Evolutionary conservation across 768 basidiomycete species (phyloP).

Genomic region (Xerocomellus amylosporus): DNA sequence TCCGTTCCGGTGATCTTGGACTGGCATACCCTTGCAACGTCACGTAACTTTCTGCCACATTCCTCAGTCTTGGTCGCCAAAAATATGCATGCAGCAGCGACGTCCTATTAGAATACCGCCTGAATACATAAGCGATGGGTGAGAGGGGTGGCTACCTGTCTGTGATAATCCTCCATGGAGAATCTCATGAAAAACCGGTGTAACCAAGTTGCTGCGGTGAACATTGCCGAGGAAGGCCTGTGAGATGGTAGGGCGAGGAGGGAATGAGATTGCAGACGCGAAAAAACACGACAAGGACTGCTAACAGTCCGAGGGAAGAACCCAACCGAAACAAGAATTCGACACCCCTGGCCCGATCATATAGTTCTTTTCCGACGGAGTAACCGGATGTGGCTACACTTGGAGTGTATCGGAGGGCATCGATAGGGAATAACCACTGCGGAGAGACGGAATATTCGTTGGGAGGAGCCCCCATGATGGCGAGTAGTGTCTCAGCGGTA

Average conservation of each 20-base stretch:
- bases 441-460: conserved; percentile 32
- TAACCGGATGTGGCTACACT: conserved; percentile 46
- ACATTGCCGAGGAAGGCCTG: conserved; percentile 79
- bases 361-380: conserved; percentile 62
- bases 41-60: conserved; percentile 81
- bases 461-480: conserved; percentile 22
- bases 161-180: conserved; percentile 82
- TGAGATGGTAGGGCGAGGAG: conserved; percentile 9
- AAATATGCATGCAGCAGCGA: conserved; percentile 84
- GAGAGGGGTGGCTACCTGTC: conserved; percentile 41
- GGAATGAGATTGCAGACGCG: conserved; percentile 12
- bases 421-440: conserved; percentile 74
- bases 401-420: conserved; percentile 58
- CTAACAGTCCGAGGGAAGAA: conserved; percentile 73
- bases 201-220: conserved; percentile 87
- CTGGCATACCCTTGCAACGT: conserved; percentile 73
- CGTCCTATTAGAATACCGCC: conserved; percentile 48
- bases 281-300: conserved; percentile 19
- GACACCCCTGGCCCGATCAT: conserved; percentile 76
- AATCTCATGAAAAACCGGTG: conserved; percentile 90
- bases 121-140: conserved; percentile 9
- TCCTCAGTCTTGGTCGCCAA: conserved; percentile 92
- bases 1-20: conserved; percentile 63
- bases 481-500: neutral
- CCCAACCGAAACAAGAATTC: conserved; percentile 85